phyloP scores from a whole-genome alignment of 805 yeast genomes.

The Jamesozyma rosinii region DNA sequence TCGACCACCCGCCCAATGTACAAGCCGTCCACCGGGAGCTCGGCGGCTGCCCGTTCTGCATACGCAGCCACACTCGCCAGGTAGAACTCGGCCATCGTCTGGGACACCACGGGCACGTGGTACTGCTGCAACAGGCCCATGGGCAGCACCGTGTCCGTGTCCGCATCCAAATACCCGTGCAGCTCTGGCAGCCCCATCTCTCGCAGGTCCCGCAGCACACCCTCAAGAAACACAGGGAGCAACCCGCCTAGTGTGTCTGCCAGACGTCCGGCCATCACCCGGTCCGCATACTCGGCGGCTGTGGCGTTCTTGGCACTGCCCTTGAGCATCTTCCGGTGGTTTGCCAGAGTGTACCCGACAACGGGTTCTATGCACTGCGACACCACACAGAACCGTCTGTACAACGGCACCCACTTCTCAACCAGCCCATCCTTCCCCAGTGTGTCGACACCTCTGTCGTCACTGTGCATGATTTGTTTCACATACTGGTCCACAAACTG shows the following conservation, averaged over 20 bases:
- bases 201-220: background rate
- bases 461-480: background rate
- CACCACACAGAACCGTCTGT: slow-evolving; percentile 1
- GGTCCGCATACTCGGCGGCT: slow-evolving; percentile 2
- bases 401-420: slow-evolving; percentile 2
- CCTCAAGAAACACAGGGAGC: background rate
- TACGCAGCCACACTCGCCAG: slow-evolving; percentile 3
- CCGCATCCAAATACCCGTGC: background rate
- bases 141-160: slow-evolving; percentile 2
- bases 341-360: slow-evolving; percentile 6
- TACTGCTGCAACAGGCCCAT: slow-evolving; percentile 7
- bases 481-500: slow-evolving; percentile 1
- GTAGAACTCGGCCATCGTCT: slow-evolving; percentile 7
- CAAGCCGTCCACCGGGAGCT: too few species aligned
- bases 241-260: background rate
- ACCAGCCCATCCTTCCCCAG: slow-evolving; percentile 1
- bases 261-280: background rate
- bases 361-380: slow-evolving; percentile 9
- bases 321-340: slow-evolving; percentile 7
- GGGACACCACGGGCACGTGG: slow-evolving; percentile 3
- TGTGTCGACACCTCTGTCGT: background rate
- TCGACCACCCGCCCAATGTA: too few species aligned
- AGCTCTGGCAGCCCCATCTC: background rate
- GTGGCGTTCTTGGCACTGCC: slow-evolving; percentile 3
- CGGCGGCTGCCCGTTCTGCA: too few species aligned